Conservation (phyloP, 2,329 filamentous ascomycete genomes). For the Aspergillus brasiliensis region DNA sequence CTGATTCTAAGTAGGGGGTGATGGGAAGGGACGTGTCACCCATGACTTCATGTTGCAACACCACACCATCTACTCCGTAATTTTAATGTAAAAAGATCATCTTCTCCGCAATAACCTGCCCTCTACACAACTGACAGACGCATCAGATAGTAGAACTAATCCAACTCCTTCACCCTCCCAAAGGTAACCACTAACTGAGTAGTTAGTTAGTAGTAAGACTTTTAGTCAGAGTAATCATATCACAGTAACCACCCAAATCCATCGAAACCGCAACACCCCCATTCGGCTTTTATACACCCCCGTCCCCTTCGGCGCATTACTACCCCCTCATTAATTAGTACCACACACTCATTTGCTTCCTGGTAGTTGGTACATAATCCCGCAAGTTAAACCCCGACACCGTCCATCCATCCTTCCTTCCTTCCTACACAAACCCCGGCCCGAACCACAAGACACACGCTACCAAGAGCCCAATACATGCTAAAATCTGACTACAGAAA, state of each 20-base stretch:
- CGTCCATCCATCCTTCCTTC: no score
- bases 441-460: neutral
- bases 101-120: neutral
- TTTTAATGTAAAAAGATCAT: no score
- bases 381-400: neutral
- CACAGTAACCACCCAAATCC: neutral
- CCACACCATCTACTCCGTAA: no score
- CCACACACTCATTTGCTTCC: no score
- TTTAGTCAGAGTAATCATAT: neutral
- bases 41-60: no score
- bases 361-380: no score
- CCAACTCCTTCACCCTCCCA: no score
- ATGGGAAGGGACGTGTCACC: neutral
- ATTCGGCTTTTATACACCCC: neutral
- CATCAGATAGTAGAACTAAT: no score
- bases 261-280: neutral
- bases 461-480: neutral
- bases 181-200: no score
- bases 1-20: neutral
- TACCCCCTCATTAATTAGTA: no score
- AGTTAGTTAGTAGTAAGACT: no score
- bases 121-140: no score
- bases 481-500: neutral
- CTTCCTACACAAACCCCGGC: neutral
- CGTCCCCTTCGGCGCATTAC: neutral